phyloP scores from a whole-genome alignment of 192 early-diverging fungal species.

The Chytriomyces hyalinus region DNA sequence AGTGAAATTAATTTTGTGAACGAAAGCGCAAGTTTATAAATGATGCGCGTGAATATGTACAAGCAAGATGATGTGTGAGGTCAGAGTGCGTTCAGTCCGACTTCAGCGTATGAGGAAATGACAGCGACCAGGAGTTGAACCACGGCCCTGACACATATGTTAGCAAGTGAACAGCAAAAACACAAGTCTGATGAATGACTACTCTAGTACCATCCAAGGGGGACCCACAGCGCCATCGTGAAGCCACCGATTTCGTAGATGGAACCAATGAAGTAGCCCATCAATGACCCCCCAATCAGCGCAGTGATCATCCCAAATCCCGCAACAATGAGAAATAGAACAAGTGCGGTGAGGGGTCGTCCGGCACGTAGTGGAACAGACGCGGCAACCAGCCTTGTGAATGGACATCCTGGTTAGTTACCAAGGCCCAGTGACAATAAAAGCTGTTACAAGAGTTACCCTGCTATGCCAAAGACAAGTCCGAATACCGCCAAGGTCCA shows the following conservation, averaged over 20 bases:
- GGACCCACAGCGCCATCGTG: conserved; percentile 35
- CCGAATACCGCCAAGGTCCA: conserved; percentile 26
- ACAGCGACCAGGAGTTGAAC: conserved; percentile 31
- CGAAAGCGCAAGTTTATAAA: background rate
- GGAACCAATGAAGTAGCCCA: conserved; percentile 28
- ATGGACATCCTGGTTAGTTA: background rate
- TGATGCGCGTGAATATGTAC: background rate
- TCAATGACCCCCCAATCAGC: background rate
- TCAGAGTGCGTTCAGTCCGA: conserved; percentile 37
- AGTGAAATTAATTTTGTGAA: background rate
- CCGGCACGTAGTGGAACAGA: background rate
- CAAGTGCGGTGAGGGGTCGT: background rate
- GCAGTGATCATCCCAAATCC: conserved; percentile 10
- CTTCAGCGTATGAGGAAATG: conserved; percentile 33
- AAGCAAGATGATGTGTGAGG: background rate
- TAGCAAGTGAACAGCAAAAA: background rate
- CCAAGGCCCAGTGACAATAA: background rate
- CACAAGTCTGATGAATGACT: background rate
- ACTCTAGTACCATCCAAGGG: conserved; percentile 19
- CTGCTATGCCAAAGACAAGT: conserved; percentile 15
- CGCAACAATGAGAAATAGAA: conserved; percentile 8
- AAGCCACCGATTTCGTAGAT: conserved; percentile 32
- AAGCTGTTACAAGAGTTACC: background rate
- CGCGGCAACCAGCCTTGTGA: background rate
- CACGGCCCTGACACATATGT: background rate